Evolutionary conservation across 164 flowering plant genomes (phyloP).

Genomic region (Hamamelis virginiana): DNA sequence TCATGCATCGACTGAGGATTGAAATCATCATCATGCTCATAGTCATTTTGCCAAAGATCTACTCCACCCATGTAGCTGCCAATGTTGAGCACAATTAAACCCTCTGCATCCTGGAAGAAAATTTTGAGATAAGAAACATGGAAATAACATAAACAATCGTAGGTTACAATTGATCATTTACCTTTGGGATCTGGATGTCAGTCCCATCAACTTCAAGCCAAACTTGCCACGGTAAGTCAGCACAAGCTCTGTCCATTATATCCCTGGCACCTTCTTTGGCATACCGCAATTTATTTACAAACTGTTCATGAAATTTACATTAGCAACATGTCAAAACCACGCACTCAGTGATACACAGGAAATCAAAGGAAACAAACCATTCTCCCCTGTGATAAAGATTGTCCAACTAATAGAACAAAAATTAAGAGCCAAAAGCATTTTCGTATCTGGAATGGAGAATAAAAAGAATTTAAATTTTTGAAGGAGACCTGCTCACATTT

Average conservation of each 20-base stretch:
- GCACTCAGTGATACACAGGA: not conserved
- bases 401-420: not conserved
- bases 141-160: not conserved
- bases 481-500: no score
- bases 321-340: not conserved
- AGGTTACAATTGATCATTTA: conserved; percentile 8
- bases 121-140: not conserved
- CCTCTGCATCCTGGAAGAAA: conserved; percentile 63
- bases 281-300: conserved; percentile 73
- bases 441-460: not conserved
- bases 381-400: not conserved
- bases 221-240: conserved; percentile 75
- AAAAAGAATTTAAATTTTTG: no score
- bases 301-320: conserved; percentile 35
- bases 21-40: conserved; percentile 71
- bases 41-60: conserved; percentile 78
- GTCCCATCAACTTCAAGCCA: conserved; percentile 78
- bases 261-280: conserved; percentile 82
- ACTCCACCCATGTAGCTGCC: conserved; percentile 86
- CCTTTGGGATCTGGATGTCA: conserved; percentile 60
- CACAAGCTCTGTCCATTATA: conserved; percentile 78
- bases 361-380: not conserved
- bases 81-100: conserved; percentile 71
- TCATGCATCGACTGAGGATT: conserved; percentile 69
- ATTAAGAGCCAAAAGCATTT: not conserved